phyloP scores from a whole-genome alignment of 2,329 filamentous ascomycete species.

The Penicillium sp. region DNA sequence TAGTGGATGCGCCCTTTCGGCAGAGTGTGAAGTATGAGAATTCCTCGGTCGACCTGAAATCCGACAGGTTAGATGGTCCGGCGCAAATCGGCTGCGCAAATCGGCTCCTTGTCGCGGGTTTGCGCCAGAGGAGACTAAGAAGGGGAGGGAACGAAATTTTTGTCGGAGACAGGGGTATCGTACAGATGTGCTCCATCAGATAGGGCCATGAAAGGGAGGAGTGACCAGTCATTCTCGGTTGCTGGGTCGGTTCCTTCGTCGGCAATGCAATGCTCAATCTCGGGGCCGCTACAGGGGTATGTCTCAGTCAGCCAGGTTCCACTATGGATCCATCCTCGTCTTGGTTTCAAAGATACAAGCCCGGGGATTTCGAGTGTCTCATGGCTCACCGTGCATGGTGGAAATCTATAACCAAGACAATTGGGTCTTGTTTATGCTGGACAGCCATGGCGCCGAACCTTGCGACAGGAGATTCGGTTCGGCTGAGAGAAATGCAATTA shows the following conservation, averaged over 20 bases:
- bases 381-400: constrained; percentile 66
- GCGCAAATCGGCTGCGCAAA: not conserved
- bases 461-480: constrained; percentile 4
- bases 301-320: not conserved
- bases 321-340: not conserved
- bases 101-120: not conserved
- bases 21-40: constrained; percentile 98
- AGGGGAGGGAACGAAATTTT: not conserved
- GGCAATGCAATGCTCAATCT: constrained; percentile 91
- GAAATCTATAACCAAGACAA: constrained; percentile 79
- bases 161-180: constrained; percentile 34
- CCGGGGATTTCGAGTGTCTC: not conserved
- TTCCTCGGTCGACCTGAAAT: constrained; percentile 69
- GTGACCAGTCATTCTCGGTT: constrained; percentile 79
- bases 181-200: constrained; percentile 94
- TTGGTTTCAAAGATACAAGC: not conserved
- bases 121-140: not conserved
- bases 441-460: constrained; percentile 30
- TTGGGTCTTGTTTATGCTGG: constrained; percentile 57
- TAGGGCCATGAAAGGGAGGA: constrained; percentile 94
- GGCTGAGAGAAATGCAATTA: not conserved
- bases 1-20: constrained; percentile 47
- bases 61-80: constrained; percentile 7
- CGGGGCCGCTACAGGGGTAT: constrained; percentile 68
- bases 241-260: constrained; percentile 75